Conservation (phyloP, 345 rosid species). For the Cochlearia excelsa region DNA sequence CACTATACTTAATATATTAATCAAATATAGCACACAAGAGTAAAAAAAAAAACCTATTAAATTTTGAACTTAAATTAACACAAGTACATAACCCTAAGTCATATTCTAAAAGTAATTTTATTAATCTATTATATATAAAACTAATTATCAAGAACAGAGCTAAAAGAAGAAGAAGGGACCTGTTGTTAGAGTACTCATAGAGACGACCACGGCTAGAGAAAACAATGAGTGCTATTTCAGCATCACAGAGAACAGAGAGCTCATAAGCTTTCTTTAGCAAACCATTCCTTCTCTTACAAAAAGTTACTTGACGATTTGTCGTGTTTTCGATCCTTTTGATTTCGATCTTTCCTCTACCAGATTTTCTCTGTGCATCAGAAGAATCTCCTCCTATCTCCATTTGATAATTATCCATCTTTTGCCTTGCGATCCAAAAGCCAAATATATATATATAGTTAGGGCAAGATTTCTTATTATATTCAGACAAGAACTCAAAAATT, state of each 20-base stretch:
- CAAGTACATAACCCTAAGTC: conserved; percentile 18
- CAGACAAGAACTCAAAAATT: conserved; percentile 11
- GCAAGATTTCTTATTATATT: conserved; percentile 2
- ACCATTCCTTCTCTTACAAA: conserved; percentile 82
- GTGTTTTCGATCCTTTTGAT: conserved; percentile 99
- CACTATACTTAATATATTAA: no score
- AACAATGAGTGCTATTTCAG: conserved; percentile 63
- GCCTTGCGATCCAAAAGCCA: no score
- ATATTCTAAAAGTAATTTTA: not conserved
- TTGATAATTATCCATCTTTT: conserved; percentile 26
- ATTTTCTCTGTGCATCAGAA: conserved; percentile 58
- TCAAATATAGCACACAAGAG: no score
- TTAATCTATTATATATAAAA: not conserved
- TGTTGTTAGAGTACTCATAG: conserved; percentile 90
- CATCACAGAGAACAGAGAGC: no score
- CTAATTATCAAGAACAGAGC: conserved; percentile 23
- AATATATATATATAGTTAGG: not conserved
- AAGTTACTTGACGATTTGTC: conserved; percentile 93
- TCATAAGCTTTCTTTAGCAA: no score
- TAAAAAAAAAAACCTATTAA: no score
- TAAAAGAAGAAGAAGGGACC: conserved; percentile 40
- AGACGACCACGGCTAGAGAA: conserved; percentile 99
- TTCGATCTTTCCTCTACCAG: conserved; percentile 97
- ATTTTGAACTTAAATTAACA: no score
- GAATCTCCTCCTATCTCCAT: conserved; percentile 45